A percentile compares a stretch with the other conserved stretches of the same genome.
Evolutionary conservation across 202 grass and related monocot genomes (phyloP).

Genomic region (Carex arenaria): DNA sequence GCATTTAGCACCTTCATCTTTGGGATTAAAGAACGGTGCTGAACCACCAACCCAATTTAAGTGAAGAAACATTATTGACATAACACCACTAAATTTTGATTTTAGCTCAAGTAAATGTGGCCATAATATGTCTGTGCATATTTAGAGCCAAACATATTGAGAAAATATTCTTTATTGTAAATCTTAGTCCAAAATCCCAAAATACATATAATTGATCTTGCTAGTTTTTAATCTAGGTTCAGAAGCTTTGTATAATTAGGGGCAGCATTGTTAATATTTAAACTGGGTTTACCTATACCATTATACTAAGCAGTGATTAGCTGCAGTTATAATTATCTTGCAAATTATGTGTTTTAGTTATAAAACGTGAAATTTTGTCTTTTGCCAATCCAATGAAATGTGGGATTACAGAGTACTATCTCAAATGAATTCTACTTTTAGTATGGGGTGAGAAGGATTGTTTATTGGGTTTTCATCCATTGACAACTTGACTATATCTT

Average conservation of each 20-base stretch:
- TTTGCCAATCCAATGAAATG: not conserved
- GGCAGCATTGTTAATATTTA: not conserved
- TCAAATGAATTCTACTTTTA: not conserved
- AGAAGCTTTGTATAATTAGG: not conserved
- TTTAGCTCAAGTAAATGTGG: not conserved
- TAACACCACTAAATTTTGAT: not conserved
- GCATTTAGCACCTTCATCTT: not conserved
- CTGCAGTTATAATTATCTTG: not conserved
- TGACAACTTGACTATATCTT: not conserved
- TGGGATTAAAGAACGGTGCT: not conserved
- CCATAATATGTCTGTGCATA: not conserved
- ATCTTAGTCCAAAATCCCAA: too few species aligned
- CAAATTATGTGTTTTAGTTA: not conserved
- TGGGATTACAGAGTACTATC: not conserved
- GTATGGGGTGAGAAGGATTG: not conserved
- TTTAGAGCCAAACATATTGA: not conserved
- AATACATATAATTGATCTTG: not conserved
- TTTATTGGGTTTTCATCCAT: not conserved
- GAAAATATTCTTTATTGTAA: too few species aligned
- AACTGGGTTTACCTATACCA: not conserved
- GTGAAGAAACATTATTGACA: not conserved
- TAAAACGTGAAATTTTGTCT: not conserved
- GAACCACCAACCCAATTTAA: not conserved
- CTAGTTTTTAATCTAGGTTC: not conserved
- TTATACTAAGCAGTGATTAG: not conserved